Conservation (phyloP, 345 rosid species). For the Erucastrum elatum region DNA sequence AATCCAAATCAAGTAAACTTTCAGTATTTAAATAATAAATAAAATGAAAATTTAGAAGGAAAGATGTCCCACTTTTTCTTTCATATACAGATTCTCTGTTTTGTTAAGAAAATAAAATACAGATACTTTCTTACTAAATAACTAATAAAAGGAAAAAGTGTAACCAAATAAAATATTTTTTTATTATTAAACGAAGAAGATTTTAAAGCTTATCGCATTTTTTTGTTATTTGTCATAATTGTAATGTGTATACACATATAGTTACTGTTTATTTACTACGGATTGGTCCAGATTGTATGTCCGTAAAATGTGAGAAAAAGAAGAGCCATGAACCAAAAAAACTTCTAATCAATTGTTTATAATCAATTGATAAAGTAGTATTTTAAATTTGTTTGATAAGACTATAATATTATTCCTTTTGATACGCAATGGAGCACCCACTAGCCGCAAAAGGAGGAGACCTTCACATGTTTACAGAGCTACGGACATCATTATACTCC, state of each 20-base stretch:
- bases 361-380: background rate
- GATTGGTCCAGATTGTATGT: constrained; percentile 14
- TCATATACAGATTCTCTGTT: too few species aligned
- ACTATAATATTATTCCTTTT: constrained; percentile 30
- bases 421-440: constrained; percentile 45
- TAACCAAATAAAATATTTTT: background rate
- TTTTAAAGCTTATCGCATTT: background rate
- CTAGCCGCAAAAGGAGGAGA: constrained; percentile 47
- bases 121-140: constrained; percentile 3
- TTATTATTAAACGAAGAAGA: background rate
- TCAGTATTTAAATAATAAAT: background rate
- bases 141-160: background rate
- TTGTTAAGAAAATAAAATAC: too few species aligned
- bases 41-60: too few species aligned
- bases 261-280: background rate
- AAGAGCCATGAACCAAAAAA: constrained; percentile 14
- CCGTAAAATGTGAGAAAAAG: constrained; percentile 28
- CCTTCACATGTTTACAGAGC: constrained; percentile 44
- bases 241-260: background rate
- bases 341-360: background rate
- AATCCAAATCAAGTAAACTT: constrained; percentile 11
- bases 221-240: background rate
- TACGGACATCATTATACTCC: constrained; percentile 46
- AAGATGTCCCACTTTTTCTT: too few species aligned
- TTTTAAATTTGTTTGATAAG: background rate